Percentiles rank a stretch among this genome's conserved stretches.
These are phyloP conservation scores for Lachnellula willkommii DNA, from an alignment of 2,329 filamentous ascomycete species.

Conservation along the genomic window DNA sequence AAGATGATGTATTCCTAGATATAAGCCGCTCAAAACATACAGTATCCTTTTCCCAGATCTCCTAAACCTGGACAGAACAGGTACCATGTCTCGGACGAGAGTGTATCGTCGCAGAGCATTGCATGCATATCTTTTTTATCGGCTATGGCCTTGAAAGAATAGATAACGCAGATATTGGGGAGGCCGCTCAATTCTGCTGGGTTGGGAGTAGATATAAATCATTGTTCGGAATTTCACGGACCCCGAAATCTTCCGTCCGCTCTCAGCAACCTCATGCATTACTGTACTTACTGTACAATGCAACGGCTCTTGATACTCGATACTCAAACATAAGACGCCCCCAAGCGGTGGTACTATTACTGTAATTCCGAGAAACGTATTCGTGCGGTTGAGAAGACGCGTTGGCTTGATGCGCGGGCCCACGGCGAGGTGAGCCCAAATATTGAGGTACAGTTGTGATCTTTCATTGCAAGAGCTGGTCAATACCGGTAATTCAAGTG, in stretches of 20 bases:
- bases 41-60: not conserved
- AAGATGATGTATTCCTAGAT: not conserved
- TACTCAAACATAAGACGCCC: not conserved
- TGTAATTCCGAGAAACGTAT: not conserved
- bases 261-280: not conserved
- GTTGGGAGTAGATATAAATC: not conserved
- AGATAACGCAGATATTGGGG: slow-evolving; percentile 3
- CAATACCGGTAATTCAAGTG: too few species aligned
- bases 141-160: not conserved
- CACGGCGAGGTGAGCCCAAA: not conserved
- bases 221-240: slow-evolving; percentile 1
- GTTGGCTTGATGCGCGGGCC: not conserved
- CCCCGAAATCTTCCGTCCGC: not conserved
- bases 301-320: not conserved
- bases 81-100: too few species aligned
- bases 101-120: too few species aligned
- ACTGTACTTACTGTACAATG: too few species aligned
- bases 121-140: too few species aligned
- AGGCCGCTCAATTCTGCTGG: too few species aligned
- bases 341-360: not conserved
- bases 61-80: too few species aligned
- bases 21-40: not conserved
- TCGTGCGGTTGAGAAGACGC: not conserved
- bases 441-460: too few species aligned
- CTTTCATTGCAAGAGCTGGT: too few species aligned